Conservation (phyloP, 306 rosid species). For the Gillenia trifoliata region DNA sequence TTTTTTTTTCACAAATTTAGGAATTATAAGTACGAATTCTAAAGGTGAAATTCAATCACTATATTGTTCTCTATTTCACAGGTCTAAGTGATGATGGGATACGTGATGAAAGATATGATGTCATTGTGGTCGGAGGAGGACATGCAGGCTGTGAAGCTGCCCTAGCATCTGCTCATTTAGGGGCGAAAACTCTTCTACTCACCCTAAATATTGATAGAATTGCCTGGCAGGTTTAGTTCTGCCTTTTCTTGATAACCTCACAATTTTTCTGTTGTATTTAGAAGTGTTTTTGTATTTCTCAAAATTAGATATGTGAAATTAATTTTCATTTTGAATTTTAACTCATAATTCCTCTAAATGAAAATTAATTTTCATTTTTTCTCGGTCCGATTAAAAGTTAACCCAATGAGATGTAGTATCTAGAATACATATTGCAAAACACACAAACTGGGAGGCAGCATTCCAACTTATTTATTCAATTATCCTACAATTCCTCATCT, state of each 20-base stretch:
- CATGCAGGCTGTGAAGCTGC: constrained; percentile 98
- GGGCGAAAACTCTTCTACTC: constrained; percentile 89
- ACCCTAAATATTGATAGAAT: constrained; percentile 83
- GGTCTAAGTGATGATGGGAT: constrained; percentile 35
- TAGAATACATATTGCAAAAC: neutral
- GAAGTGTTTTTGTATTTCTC: neutral
- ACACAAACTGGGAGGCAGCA: neutral
- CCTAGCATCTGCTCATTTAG: constrained; percentile 80
- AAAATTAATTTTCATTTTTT: neutral
- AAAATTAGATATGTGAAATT: neutral
- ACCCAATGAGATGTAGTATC: neutral
- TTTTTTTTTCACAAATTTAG: constrained; percentile 7
- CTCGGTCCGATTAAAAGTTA: neutral
- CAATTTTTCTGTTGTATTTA: neutral
- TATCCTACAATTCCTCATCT: neutral
- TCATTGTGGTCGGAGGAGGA: constrained; percentile 98
- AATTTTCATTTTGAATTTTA: neutral
- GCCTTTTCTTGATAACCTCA: neutral
- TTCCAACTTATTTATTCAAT: neutral
- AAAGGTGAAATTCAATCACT: neutral
- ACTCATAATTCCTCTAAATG: neutral
- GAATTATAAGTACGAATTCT: neutral
- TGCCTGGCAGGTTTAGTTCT: constrained; percentile 88
- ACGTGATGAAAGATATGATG: constrained; percentile 68
- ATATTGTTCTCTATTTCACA: constrained; percentile 21